Evolutionary conservation across 2,329 filamentous ascomycete species (phyloP).

Genomic region (Alternaria consortialis): DNA sequence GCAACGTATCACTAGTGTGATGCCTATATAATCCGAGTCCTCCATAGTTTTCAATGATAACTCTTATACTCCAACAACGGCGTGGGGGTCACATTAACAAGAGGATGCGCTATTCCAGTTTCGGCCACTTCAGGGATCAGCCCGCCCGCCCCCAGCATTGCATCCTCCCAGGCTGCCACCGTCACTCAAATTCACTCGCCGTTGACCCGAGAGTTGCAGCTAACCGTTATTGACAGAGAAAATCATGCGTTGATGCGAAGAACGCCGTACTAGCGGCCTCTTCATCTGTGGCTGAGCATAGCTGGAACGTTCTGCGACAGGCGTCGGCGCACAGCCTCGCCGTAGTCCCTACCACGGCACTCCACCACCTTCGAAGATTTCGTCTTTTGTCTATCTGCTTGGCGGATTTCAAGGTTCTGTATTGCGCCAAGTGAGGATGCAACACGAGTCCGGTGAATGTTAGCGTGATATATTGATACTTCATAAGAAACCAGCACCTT

Average conservation of each 20-base stretch:
- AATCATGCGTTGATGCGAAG: background rate
- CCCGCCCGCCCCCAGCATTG: background rate
- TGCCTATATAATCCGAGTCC: too few species aligned
- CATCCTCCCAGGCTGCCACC: background rate
- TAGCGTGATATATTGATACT: background rate
- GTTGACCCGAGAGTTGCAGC: background rate
- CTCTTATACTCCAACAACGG: too few species aligned
- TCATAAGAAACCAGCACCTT: background rate
- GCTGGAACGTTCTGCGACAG: background rate
- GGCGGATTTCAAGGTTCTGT: background rate
- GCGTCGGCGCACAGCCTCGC: background rate
- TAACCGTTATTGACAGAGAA: background rate
- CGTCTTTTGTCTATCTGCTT: background rate
- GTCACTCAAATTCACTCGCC: background rate
- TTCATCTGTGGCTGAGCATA: background rate
- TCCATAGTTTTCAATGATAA: too few species aligned
- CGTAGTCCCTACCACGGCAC: background rate
- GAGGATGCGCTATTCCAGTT: background rate
- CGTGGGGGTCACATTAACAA: background rate
- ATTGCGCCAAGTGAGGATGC: background rate
- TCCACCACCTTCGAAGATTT: background rate
- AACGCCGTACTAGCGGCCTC: background rate
- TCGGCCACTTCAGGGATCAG: background rate
- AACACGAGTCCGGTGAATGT: background rate
- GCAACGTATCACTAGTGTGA: too few species aligned